Evolutionary conservation across 2,329 filamentous ascomycete genomes (phyloP).

Genomic region (Grosmannia penicillata): DNA sequence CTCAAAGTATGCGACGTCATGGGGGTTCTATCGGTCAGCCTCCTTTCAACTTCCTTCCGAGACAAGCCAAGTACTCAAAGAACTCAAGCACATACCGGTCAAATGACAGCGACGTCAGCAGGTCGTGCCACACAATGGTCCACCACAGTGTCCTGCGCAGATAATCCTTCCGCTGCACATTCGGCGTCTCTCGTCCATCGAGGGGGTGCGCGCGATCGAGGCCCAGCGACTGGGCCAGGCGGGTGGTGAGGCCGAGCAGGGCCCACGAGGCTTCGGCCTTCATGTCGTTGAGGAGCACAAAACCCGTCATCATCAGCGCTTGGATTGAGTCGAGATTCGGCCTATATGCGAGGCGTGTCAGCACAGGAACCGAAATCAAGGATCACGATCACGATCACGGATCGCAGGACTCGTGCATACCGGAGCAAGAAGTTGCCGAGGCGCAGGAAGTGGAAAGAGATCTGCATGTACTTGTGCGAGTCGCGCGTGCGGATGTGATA

Average conservation of each 20-base stretch:
- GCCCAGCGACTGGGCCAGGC: slow-evolving; percentile 50
- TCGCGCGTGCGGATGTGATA: slow-evolving; percentile 45
- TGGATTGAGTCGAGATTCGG: slow-evolving; percentile 53
- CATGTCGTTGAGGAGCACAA: slow-evolving; percentile 54
- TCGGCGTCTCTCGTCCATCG: slow-evolving; percentile 31
- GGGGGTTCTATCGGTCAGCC: slow-evolving; percentile 28
- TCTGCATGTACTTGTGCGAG: slow-evolving; percentile 46
- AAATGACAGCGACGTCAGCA: slow-evolving; percentile 49
- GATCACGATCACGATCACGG: too few species aligned
- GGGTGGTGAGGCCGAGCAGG: slow-evolving; percentile 46
- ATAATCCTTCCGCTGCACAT: slow-evolving; percentile 35
- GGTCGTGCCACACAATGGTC: slow-evolving; percentile 55
- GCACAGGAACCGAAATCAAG: background rate
- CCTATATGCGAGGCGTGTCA: slow-evolving; percentile 21
- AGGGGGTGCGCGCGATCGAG: slow-evolving; percentile 34
- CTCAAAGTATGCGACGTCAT: slow-evolving; percentile 47
- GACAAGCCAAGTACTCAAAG: background rate
- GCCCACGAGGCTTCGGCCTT: slow-evolving; percentile 56
- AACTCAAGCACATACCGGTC: slow-evolving; percentile 30
- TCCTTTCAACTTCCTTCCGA: too few species aligned
- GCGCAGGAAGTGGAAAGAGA: slow-evolving; percentile 49
- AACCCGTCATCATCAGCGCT: slow-evolving; percentile 45
- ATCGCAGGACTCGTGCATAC: too few species aligned
- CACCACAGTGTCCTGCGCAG: slow-evolving; percentile 44
- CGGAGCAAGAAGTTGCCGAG: slow-evolving; percentile 48